Conservation (phyloP, 805 yeast species). For the Nakazawaea pomicola region DNA sequence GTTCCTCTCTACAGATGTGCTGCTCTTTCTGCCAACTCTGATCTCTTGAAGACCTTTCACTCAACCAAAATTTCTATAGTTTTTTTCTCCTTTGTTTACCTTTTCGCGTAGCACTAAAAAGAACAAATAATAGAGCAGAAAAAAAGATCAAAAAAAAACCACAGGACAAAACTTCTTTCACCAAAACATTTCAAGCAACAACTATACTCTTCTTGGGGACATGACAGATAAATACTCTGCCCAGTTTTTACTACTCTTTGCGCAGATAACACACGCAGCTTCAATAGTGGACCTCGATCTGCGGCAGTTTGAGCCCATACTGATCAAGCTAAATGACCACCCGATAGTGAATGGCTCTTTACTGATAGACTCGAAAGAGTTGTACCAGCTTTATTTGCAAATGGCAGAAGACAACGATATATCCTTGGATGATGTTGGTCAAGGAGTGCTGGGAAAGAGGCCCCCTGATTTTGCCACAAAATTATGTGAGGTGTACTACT, state of each 20-base stretch:
- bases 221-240: constrained; percentile 21
- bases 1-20: no score
- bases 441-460: constrained; percentile 12
- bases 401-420: constrained; percentile 17
- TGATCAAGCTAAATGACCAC: constrained; percentile 18
- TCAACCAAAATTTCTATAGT: no score
- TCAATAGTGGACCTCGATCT: constrained; percentile 14
- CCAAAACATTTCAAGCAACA: no score
- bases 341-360: constrained; percentile 19
- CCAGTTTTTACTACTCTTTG: constrained; percentile 24
- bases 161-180: constrained; percentile 12
- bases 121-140: no score
- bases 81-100: no score
- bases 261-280: constrained; percentile 24
- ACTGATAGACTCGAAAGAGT: constrained; percentile 15
- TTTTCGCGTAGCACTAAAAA: no score
- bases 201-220: neutral
- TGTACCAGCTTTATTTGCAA: constrained; percentile 17
- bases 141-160: constrained; percentile 6
- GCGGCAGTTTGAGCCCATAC: constrained; percentile 13
- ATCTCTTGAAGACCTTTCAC: no score
- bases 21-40: no score
- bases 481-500: constrained; percentile 20
- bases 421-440: constrained; percentile 9
- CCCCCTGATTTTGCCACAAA: constrained; percentile 18